Evolutionary conservation across 2,329 filamentous ascomycete species (phyloP), one percentile per base, ranked within the genome.

Genomic region (Trichoderma sp.): DNA sequence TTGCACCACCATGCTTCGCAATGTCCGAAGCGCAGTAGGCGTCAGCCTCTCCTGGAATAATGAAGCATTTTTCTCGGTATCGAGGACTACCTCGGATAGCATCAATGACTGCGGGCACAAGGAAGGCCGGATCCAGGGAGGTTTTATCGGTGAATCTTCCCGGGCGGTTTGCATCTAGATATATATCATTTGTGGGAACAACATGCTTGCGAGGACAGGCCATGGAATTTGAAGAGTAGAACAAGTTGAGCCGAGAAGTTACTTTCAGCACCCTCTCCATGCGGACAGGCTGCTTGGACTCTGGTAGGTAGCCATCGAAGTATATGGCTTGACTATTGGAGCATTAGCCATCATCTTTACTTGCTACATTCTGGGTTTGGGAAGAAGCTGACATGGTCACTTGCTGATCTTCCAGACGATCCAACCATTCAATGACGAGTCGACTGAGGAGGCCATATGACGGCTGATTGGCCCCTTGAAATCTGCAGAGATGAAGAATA

Each of bases 11-110:
- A 35, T 86, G 81, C 3, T 85, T 77, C n/a, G 86, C 87, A 7
- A 94, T 88, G 71, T 91, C 87, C 16, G 88, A 84, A 3, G 94
- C 95, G 82, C 95, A 98, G 84, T 91, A 97, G 29, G 88, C 84
- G 81, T 98, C 96, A 1, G 96, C 96, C 84, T 98, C 96, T 0
- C 94, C 95, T 0, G 94, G 91, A 0, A 97, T 92, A 14, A 97
- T 87, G 29, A 87, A 84, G 9, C 85, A 86, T 62, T 87, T 81
- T 76, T 77, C 80, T 5, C 77, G 82, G 77, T 89, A 91, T 5
- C 80, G 81, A 1, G 81, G 21, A 6, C 84, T 89, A 0, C 78
- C 75, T n/a, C 83, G 82, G 27, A 98, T 84, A 6, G 91, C 89
- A 77, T 98, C 94, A 64, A 95, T 89, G 6, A 96, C 87, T 3